Evolutionary conservation across 495 filamentous ascomycete species (phyloP).

Genomic region (Podospora fimiseda): DNA sequence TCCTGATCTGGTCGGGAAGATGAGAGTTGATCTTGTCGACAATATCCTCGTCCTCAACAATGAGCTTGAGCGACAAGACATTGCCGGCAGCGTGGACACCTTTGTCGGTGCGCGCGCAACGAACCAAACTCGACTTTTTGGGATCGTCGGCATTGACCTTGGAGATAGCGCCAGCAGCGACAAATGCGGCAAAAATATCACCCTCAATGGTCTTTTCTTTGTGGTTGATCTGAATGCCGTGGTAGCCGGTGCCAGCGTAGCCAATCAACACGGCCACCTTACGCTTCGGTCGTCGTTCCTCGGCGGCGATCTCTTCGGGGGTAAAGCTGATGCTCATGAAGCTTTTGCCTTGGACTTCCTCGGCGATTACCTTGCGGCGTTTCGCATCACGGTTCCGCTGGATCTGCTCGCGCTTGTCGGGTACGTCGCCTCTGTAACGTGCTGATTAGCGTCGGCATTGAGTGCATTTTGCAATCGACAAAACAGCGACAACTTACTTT

Average conservation of each 20-base stretch:
- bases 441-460: conserved; percentile 28
- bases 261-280: conserved; percentile 94
- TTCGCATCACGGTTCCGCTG: conserved; percentile 52
- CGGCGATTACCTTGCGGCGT: conserved; percentile 42
- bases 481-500: conserved; percentile 17
- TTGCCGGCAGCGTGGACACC: conserved; percentile 97
- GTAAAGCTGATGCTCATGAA: conserved; percentile 42
- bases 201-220: conserved; percentile 91
- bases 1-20: conserved; percentile 78
- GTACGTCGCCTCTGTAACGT: conserved; percentile 11
- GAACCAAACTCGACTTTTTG: conserved; percentile 88
- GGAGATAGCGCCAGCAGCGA: conserved; percentile 85
- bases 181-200: conserved; percentile 88
- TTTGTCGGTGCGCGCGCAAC: conserved; percentile 94
- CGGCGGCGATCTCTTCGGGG: conserved; percentile 71
- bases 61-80: conserved; percentile 90
- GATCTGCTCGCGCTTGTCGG: conserved; percentile 58
- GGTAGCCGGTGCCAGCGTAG: conserved; percentile 95
- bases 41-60: conserved; percentile 82
- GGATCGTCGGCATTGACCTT: conserved; percentile 95
- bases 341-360: conserved; percentile 28
- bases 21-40: conserved; percentile 84
- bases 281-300: conserved; percentile 81
- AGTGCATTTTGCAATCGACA: background rate
- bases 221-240: conserved; percentile 80